phyloP scores from a whole-genome alignment of 2,329 filamentous ascomycete species.

The Phaeomoniella chlamydospora region DNA sequence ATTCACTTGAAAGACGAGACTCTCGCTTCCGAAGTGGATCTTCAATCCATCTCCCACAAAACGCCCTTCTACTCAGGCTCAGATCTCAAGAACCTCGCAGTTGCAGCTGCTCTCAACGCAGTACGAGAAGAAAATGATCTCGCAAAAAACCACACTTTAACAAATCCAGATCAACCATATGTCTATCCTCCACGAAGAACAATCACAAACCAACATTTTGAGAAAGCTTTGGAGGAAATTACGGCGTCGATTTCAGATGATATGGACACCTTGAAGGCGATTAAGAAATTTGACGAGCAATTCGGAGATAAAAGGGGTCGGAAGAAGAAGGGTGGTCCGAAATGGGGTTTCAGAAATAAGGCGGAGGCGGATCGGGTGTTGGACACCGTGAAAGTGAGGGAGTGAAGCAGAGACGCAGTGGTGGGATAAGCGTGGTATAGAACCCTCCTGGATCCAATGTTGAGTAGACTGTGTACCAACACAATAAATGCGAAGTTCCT shows the following conservation, averaged over 20 bases:
- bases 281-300: slow-evolving; percentile 89
- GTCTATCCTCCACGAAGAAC: slow-evolving; percentile 55
- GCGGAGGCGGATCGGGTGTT: slow-evolving; percentile 15
- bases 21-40: slow-evolving; percentile 24
- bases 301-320: slow-evolving; percentile 68
- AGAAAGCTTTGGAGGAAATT: slow-evolving; percentile 74
- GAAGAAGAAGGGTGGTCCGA: slow-evolving; percentile 40
- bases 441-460: too few species aligned
- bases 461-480: too few species aligned
- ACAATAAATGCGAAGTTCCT: too few species aligned
- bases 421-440: not conserved
- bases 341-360: slow-evolving; percentile 34
- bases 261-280: slow-evolving; percentile 72
- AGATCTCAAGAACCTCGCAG: slow-evolving; percentile 36
- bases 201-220: slow-evolving; percentile 60
- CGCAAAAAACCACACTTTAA: slow-evolving; percentile 9
- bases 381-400: slow-evolving; percentile 26
- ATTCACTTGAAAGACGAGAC: slow-evolving; percentile 34
- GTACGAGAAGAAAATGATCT: slow-evolving; percentile 30
- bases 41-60: slow-evolving; percentile 25
- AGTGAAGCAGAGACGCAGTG: slow-evolving; percentile 10
- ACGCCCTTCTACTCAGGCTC: slow-evolving; percentile 37
- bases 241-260: slow-evolving; percentile 87
- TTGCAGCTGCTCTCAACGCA: slow-evolving; percentile 33
- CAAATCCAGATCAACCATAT: slow-evolving; percentile 21